Evolutionary conservation across 768 basidiomycete species (phyloP), one percentile per base, ranked within the genome.

Genomic region (Mrakia hoshinonis): DNA sequence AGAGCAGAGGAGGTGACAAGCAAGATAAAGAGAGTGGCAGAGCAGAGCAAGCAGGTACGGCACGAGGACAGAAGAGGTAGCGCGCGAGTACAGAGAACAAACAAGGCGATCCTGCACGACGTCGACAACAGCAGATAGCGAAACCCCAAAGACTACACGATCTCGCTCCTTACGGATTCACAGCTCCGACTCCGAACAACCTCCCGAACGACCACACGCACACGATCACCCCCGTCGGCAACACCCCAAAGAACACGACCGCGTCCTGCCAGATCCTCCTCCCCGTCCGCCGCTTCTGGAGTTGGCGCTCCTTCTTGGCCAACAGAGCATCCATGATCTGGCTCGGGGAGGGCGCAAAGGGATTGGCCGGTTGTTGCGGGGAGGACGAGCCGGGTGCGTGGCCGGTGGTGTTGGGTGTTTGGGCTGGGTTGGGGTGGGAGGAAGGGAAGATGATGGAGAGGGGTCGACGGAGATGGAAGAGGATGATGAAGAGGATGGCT

Each of bases 401-500:
- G 78, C 77, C 5, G 48, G 51, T 34, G 39, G 68, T 18, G 58
- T 60, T 39, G 39, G 55, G 20, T 22, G 67, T n/a, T n/a, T n/a
- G n/a, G n/a, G n/a, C n/a, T n/a, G 34, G 74, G 79, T 75, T 18
- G 75, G 60, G 81, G 81, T 49, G 78, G 46, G 82, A 80, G n/a
- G 87, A 88, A 66, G 71, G 71, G 47, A 92, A 84, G 68, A 95
- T 84, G 76, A 96, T 96, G 0, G 90, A 83, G 3, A 93, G 82
- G 1, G 93, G 93, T 3, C 87, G 86, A 70, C 87, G 86, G 81
- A 96, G 87, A 77, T 91, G 87, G 81, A 95, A 92, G 4, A 87
- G 86, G 34, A 64, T 47, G 46, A 64, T 64, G 63, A 39, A 64
- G 26, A 64, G 46, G 26, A 64, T 64, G 26, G 36, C 39, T 29